phyloP scores from a whole-genome alignment of 1,284 basidiomycete species.

The Puccinia hordei region DNA sequence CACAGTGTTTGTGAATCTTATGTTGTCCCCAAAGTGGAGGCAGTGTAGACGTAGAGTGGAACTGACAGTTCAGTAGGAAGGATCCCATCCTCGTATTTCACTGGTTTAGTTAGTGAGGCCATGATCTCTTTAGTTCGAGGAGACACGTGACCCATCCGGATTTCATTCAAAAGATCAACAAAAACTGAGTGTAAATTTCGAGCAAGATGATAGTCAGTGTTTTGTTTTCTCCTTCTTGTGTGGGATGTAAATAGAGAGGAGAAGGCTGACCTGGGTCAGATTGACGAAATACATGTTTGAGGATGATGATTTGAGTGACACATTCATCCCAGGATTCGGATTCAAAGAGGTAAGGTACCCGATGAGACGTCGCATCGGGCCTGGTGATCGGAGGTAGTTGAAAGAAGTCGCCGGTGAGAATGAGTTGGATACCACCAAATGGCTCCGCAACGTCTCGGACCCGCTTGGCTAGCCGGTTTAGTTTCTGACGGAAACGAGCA shows the following conservation, averaged over 20 bases:
- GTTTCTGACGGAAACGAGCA: conserved; percentile 21
- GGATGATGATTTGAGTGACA: conserved; percentile 75
- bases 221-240: background rate
- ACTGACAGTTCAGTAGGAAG: conserved; percentile 58
- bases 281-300: conserved; percentile 83
- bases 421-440: conserved; percentile 66
- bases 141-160: conserved; percentile 55
- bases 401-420: conserved; percentile 93
- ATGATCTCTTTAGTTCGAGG: conserved; percentile 53
- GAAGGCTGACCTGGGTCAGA: conserved; percentile 61
- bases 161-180: conserved; percentile 59
- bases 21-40: background rate
- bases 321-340: conserved; percentile 78
- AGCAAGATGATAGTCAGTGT: background rate
- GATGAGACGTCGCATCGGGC: conserved; percentile 56
- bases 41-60: background rate
- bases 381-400: conserved; percentile 85
- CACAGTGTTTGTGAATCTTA: too few species aligned
- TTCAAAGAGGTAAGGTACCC: conserved; percentile 76
- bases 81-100: conserved; percentile 56
- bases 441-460: background rate
- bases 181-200: conserved; percentile 53
- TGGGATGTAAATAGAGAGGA: conserved; percentile 51
- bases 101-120: conserved; percentile 52
- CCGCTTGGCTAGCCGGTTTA: conserved; percentile 22